Evolutionary conservation across 2,329 filamentous ascomycete genomes (phyloP), one percentile per base, ranked within the genome.

Genomic region (Arthrinium phaeospermum): DNA sequence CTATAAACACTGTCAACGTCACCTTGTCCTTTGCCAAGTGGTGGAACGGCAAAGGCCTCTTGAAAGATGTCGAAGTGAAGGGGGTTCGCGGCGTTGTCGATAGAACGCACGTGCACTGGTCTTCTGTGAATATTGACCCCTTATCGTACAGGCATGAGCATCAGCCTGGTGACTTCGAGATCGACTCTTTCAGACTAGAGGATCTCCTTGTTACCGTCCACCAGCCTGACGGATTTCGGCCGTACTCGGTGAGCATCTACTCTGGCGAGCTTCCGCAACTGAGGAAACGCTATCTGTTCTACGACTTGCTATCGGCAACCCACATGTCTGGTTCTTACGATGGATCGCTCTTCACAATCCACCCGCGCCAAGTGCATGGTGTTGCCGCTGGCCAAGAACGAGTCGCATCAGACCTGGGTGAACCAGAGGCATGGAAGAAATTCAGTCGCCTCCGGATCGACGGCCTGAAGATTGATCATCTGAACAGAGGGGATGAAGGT

Each of bases 1-100:
- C 95, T 0, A 94, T 99, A 73, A 94, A 96, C 74, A 97, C 94
- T 0, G 94, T 99, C 74, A 98, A 99, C 79, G 96, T 99, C 57
- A 98, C 96, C 0, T 82, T 99, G 37, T 99, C 96, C 0, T 98
- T 99, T 77, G 88, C 95, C n/a, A 98, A 98, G 80, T 99, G 96
- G 96, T 97, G 97, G 90, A 98, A 98, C 77, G 96, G 96, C 30
- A 98, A 96, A 81, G 96, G 96, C 0, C 87, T 97, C 7, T 85
- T 99, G 12, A 92, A 94, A 77, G 94, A 98, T 80, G 96, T 99
- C 57, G 95, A 98, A 79, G 92, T 99, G 70, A 96, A 95, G 79
- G 96, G 96, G 5, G 93, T 99, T 44, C 90, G 96, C 73, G 96
- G 96, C 30, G 94, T 98, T 6, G 88, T 99, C 64, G 96, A 99